Evolutionary conservation across 768 basidiomycete species (phyloP).

Genomic region (Chalciporus pseudorubinellus): DNA sequence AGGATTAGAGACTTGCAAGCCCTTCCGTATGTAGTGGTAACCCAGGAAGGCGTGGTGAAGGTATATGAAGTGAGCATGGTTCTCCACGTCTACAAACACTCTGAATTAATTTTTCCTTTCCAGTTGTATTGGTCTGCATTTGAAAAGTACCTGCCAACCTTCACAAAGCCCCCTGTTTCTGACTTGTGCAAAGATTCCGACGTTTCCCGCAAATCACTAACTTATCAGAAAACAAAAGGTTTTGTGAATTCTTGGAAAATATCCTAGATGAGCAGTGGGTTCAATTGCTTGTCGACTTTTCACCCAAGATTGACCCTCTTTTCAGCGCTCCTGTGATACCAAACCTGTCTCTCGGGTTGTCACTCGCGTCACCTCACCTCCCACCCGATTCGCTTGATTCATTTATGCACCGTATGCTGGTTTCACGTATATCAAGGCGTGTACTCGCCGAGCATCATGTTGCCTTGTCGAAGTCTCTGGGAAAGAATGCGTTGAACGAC

Average conservation of each 20-base stretch:
- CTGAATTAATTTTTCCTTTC: slow-evolving; percentile 1
- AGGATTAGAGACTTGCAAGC: slow-evolving; percentile 83
- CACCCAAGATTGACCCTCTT: slow-evolving; percentile 11
- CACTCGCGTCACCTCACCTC: slow-evolving; percentile 79
- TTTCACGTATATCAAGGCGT: slow-evolving; percentile 85
- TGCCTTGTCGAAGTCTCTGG: slow-evolving; percentile 64
- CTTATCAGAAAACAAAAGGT: slow-evolving; percentile 70
- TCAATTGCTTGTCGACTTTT: too few relatives aligned
- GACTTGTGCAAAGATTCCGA: slow-evolving; percentile 52
- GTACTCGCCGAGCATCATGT: slow-evolving; percentile 90
- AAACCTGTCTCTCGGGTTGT: slow-evolving; percentile 77
- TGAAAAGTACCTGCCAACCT: slow-evolving; percentile 55
- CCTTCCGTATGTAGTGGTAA: slow-evolving; percentile 83
- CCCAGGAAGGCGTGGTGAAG: slow-evolving; percentile 75
- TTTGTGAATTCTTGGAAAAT: slow-evolving; percentile 66
- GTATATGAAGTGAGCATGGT: slow-evolving; percentile 73
- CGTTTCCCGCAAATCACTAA: slow-evolving; percentile 70
- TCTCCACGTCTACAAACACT: neutral
- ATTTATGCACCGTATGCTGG: slow-evolving; percentile 89
- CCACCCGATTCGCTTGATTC: slow-evolving; percentile 77
- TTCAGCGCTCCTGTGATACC: slow-evolving; percentile 74
- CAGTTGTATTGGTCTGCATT: slow-evolving; percentile 88
- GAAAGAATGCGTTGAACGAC: slow-evolving; percentile 32
- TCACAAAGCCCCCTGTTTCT: slow-evolving; percentile 6
- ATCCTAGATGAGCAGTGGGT: slow-evolving; percentile 81